Base-by-base conservation (phyloP, 2,329 filamentous ascomycete genomes). In the Epichloe amarillans region DNA sequence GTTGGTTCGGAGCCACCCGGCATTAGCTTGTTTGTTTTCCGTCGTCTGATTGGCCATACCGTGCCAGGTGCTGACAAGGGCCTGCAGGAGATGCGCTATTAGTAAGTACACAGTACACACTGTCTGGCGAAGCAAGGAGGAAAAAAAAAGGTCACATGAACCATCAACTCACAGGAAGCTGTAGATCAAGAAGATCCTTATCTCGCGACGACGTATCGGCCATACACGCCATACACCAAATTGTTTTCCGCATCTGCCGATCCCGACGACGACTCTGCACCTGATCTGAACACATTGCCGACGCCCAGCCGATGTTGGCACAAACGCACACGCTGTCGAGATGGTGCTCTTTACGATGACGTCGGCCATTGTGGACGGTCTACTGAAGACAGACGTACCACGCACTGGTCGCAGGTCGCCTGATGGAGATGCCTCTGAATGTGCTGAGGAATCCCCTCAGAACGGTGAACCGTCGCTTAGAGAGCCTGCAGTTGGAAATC, bases 311-410 rank as follows among this genome's bases (percentile, higher is more conserved):
- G 5, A 36, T 47, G 21, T 23, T 26, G 14, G 36, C 49, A 11
- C 19, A 15, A 19, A 44, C 35, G 12, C 17, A 5, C 30, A 36
- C 2, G 12, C 38, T 40, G 23, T 37, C 50, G 54, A 4, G 3
- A 91, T 91, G 86, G 85, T 90, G 17, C 72, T 86, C 42, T 79
- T 93, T 41, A 86, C 82, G n/a, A 84, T 88, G 73, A 90, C 85
- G 4, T 65, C 77, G 58, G 71, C 77, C 57, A 79, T 87, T 33
- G 78, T 83, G 67, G 79, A 80, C 63, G 83, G 76, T 0, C 61
- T 90, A 11, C 59, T 70, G 15, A 64, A 58, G 52, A 54, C 69
- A 14, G 64, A 57, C 21, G 38, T 11, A 4, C 35, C 47, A 6
- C 5, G 30, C 23, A 17, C 17, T 44, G 54, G 44, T 12, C 11